Conservation (phyloP, 768 basidiomycete genomes). For the Lyophyllum shimeji region DNA sequence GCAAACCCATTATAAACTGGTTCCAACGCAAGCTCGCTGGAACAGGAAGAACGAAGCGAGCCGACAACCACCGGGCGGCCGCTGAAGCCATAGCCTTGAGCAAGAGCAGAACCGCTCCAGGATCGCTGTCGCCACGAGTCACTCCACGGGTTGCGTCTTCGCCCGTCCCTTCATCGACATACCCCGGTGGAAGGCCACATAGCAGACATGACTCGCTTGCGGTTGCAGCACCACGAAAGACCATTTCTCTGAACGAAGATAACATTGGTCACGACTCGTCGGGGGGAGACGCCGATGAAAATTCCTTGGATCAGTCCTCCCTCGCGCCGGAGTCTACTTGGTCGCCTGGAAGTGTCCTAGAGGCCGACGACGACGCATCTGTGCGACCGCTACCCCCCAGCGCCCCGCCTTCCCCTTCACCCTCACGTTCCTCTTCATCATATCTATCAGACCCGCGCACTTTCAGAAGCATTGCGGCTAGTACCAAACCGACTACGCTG, state of each 20-base stretch:
- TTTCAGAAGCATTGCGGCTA: conserved; percentile 79
- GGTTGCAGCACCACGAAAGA: conserved; percentile 43
- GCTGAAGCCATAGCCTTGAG: conserved; percentile 28
- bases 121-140: conserved; percentile 27
- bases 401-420: conserved; percentile 82
- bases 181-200: conserved; percentile 28
- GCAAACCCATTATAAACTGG: conserved; percentile 89
- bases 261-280: conserved; percentile 42
- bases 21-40: conserved; percentile 85
- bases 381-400: conserved; percentile 88
- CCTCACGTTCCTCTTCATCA: conserved; percentile 80
- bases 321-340: conserved; percentile 72
- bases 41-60: conserved; percentile 56
- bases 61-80: conserved; percentile 33
- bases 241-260: conserved; percentile 65
- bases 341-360: conserved; percentile 73
- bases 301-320: conserved; percentile 52
- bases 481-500: conserved; percentile 93
- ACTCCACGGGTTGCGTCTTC: conserved; percentile 44
- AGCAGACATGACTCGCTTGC: conserved; percentile 29
- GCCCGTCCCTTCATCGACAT: conserved; percentile 34
- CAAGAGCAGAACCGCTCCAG: conserved; percentile 29
- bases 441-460: conserved; percentile 81
- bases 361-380: conserved; percentile 95
- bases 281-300: conserved; percentile 46